phyloP scores from a whole-genome alignment of 2,329 filamentous ascomycete genomes.

The Phoma herbarum region DNA sequence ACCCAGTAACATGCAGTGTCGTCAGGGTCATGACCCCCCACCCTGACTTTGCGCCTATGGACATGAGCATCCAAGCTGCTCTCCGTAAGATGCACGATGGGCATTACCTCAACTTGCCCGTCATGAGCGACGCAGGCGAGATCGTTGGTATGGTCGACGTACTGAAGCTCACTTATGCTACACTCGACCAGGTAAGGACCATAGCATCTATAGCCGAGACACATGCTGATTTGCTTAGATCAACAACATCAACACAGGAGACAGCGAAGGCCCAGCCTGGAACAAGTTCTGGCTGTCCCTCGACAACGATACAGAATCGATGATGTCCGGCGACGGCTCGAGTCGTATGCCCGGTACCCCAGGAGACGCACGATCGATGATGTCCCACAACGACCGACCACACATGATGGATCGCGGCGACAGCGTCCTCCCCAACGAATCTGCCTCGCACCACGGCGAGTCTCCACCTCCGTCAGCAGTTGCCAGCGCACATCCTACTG shows the following conservation, averaged over 20 bases:
- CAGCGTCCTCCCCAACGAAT: conserved; percentile 91
- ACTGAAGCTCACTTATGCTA: conserved; percentile 96
- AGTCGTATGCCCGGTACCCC: conserved; percentile 72
- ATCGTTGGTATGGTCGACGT: conserved; percentile 99
- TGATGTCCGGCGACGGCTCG: conserved; percentile 90
- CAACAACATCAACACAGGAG: conserved; percentile 89
- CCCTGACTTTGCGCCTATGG: conserved; percentile 96
- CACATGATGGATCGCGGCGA: conserved; percentile 72
- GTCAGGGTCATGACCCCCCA: conserved; percentile 99
- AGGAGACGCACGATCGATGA: conserved; percentile 72
- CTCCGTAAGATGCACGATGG: conserved; percentile 99
- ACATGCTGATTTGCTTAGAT: conserved; percentile 57
- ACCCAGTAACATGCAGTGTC: conserved; percentile 94
- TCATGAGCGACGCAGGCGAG: conserved; percentile 97
- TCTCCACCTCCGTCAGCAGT: conserved; percentile 75
- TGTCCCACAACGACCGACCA: conserved; percentile 79
- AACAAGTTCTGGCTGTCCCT: conserved; percentile 99
- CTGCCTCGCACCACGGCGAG: conserved; percentile 87
- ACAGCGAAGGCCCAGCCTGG: conserved; percentile 96
- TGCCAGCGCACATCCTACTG: conserved; percentile 64
- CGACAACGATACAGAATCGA: conserved; percentile 92
- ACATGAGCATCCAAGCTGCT: conserved; percentile 98
- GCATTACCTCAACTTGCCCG: conserved; percentile 96
- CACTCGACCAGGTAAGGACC: conserved; percentile 81
- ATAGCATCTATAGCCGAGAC: background rate